Evolutionary conservation across 2,329 filamentous ascomycete species (phyloP), one percentile per base, ranked within the genome.

Genomic region (Septoria petroselini): DNA sequence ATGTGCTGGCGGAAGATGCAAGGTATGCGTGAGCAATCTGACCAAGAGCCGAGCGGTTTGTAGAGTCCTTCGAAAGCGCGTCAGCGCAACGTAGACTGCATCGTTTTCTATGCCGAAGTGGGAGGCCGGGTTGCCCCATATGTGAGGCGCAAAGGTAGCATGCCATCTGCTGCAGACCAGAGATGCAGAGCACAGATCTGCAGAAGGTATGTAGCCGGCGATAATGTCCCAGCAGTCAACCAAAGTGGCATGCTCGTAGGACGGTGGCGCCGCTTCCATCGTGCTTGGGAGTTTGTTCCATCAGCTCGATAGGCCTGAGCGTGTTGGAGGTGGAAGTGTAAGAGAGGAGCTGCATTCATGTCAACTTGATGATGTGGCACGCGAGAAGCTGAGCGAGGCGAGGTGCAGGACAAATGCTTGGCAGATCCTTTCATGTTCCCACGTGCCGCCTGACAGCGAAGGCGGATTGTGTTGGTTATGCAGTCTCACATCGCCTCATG

Each of bases 121-220:
- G 7, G 79, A 81, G 0, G 80, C 79, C 15, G 81, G 81, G 59
- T 79, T 77, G 12, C 80, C 80, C 81, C 81, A 84, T 1, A 84
- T 71, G 54, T 78, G 75, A 2, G 78, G 78, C 44, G 76, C 72
- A 57, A 83, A 82, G n/a, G 77, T 74, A 21, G 67, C 60, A 59
- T 83, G 77, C 79, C 80, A 83, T 70, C 71, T 68, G 46, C 68
- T 74, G 58, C 75, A 81, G 7, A 83, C 80, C 21, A 82, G 65
- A 4, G 76, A 75, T 6, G 73, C 75, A 18, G 78, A 72, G 55
- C 77, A 82, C 4, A 83, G 71, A 50, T 81, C 77, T 23, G 72
- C 70, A 2, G 79, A 81, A 1, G 73, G 71, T 4, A 83, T 73
- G 56, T 81, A 82, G 12, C 68, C 71, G 7, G 80, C 79, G 45